Evolutionary conservation across 305 asterid genomes (phyloP), one percentile per base, ranked within the genome.

Genomic region (Rubia tinctorum): DNA sequence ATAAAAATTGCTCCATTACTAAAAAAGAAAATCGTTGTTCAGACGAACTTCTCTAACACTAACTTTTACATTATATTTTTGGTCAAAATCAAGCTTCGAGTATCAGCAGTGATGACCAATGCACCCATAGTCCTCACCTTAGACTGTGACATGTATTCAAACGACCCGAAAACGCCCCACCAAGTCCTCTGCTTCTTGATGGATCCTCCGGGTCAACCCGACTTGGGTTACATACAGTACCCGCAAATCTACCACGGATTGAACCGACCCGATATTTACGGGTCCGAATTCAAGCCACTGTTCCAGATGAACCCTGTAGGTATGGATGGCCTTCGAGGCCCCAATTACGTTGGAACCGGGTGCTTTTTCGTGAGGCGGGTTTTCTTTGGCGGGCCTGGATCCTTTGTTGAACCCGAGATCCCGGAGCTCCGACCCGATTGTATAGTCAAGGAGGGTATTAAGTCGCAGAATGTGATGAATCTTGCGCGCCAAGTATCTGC

Each of bases 141-240:
- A 78, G 98, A 91, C 45, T 93, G 97, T 53, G 98, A 93, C 67
- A 93, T 88, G 97, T 89, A 84, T 70, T 93, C 97, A 5, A 93
- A 91, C 9, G 96, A 93, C 66, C 96, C 97, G 1, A 71, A 71
- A 6, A 89, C 97, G 18, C 82, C 83, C 77, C 86, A 82, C 47
- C 79, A 86, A 60, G 72, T 74, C 0, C 76, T 91, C 37, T 88
- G 98, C 68, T 88, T 87, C 44, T 71, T 88, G 0, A 39, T 71
- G 39, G 89, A 74, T 40, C 72, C 73, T 70, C 66, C 85, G 37
- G 53, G 44, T 39, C 72, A 79, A 77, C 90, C 91, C 72, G 83
- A 69, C 20, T 80, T 80, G 3, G 96, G 90, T 6, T 93, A 84
- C 37, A 73, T 93, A 47, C 97, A 93, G 44, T 89, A 88, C 56